These are phyloP conservation scores for Neopestalotiopsis clavispora DNA, from an alignment of 2,329 filamentous ascomycete genomes.

Conservation along the genomic window DNA sequence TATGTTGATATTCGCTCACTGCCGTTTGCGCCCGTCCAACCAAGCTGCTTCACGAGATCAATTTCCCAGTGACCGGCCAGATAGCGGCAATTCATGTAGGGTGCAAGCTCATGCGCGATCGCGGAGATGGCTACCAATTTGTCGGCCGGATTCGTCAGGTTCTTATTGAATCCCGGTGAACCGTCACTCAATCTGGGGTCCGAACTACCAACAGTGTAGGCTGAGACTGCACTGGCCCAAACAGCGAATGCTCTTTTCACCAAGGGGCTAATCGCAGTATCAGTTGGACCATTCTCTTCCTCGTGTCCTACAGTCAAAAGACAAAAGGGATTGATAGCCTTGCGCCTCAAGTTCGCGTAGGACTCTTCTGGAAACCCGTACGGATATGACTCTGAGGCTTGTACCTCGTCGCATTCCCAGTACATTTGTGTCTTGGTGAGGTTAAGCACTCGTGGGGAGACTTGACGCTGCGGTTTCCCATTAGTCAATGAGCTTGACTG, in stretches of 20 bases:
- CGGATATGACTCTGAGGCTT: background rate
- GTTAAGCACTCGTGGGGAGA: background rate
- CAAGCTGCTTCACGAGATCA: background rate
- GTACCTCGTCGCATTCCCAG: background rate
- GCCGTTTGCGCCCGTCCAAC: background rate
- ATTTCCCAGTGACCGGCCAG: background rate
- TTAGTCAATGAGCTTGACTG: background rate
- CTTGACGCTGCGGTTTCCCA: background rate
- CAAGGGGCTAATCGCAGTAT: background rate
- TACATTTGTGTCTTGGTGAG: constrained; percentile 6
- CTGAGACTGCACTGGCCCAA: background rate
- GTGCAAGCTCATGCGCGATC: background rate
- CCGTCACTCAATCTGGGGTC: background rate
- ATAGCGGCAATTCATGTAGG: constrained; percentile 1
- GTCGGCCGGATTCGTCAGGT: background rate
- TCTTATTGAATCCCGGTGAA: background rate
- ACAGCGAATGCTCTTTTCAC: background rate
- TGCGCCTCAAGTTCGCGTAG: too few species aligned
- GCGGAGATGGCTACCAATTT: background rate
- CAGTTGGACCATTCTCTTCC: too few species aligned
- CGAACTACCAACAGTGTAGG: background rate
- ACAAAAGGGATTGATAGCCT: too few species aligned
- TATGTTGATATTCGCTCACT: background rate
- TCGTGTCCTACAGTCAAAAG: too few species aligned
- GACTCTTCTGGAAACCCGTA: background rate